Evolutionary conservation across 2,329 filamentous ascomycete species (phyloP).

Genomic region (Fusarium humuli): DNA sequence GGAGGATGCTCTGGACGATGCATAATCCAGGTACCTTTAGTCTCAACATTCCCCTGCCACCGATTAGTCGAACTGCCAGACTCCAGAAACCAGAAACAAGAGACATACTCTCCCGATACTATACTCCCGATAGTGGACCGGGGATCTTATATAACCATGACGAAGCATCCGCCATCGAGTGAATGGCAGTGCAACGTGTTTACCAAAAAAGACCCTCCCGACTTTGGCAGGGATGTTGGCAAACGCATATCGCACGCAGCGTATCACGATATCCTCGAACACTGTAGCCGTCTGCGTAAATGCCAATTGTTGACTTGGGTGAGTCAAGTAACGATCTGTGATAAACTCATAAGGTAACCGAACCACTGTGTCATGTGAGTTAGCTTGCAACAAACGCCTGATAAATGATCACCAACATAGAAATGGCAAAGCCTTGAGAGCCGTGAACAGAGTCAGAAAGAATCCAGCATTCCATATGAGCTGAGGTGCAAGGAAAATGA

Average conservation of each 20-base stretch:
- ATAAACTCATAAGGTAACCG: conserved; percentile 48
- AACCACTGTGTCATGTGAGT: conserved; percentile 44
- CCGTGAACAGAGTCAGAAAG: conserved; percentile 67
- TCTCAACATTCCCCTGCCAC: conserved; percentile 51
- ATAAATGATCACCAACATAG: conserved; percentile 63
- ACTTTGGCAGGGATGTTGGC: conserved; percentile 75
- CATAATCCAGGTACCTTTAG: conserved; percentile 77
- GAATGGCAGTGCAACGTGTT: conserved; percentile 78
- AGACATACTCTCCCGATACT: conserved; percentile 46
- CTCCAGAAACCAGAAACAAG: neutral
- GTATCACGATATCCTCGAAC: conserved; percentile 82
- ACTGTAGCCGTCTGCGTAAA: conserved; percentile 77
- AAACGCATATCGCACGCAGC: conserved; percentile 83
- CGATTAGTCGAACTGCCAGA: conserved; percentile 1
- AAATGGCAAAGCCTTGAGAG: conserved; percentile 74
- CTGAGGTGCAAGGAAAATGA: conserved; percentile 77
- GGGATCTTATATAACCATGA: conserved; percentile 73
- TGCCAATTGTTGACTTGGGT: conserved; percentile 56
- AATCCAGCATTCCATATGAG: conserved; percentile 76
- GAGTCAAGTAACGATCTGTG: conserved; percentile 49
- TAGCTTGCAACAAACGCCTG: neutral
- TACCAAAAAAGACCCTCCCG: conserved; percentile 82
- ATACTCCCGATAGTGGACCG: conserved; percentile 71
- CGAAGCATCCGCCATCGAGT: conserved; percentile 79
- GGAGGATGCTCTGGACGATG: conserved; percentile 69